Percentiles rank a stretch among this genome's conserved stretches.
Evolutionary conservation across 768 basidiomycete genomes (phyloP).

Genomic region (Terana coerulea): DNA sequence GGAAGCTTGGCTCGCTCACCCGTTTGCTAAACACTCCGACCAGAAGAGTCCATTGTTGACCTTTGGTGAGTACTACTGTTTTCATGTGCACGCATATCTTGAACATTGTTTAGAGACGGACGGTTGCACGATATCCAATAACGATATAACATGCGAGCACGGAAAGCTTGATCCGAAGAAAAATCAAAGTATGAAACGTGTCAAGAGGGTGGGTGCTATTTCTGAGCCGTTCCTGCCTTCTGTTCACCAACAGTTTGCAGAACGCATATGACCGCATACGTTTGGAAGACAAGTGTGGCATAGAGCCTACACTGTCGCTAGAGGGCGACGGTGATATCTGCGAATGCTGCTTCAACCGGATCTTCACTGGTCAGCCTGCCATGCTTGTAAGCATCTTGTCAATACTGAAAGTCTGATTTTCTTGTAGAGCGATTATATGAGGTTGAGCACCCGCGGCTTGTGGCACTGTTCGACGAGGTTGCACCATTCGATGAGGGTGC

Average conservation of each 20-base stretch:
- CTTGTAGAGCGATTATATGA: conserved; percentile 63
- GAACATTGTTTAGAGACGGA: not conserved
- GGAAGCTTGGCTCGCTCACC: conserved; percentile 53
- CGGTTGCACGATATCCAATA: conserved; percentile 21
- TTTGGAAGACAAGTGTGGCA: conserved; percentile 35
- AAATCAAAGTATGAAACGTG: conserved; percentile 62
- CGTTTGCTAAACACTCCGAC: conserved; percentile 29
- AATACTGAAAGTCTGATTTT: too few species aligned
- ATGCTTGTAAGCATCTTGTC: too few species aligned
- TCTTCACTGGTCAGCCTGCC: conserved; percentile 50
- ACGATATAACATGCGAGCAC: conserved; percentile 62
- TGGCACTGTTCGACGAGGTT: conserved; percentile 54
- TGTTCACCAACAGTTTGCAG: conserved; percentile 27
- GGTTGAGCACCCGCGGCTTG: conserved; percentile 60
- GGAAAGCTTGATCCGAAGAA: conserved; percentile 57
- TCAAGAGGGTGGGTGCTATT: conserved; percentile 43
- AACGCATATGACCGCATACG: conserved; percentile 40
- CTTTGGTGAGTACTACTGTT: not conserved
- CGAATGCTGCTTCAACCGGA: too few species aligned
- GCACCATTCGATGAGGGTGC: conserved; percentile 40
- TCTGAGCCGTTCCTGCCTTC: not conserved
- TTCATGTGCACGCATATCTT: not conserved
- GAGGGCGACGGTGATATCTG: too few species aligned
- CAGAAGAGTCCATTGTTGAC: conserved; percentile 11
- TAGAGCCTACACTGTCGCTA: conserved; percentile 45